phyloP scores from a whole-genome alignment of 768 basidiomycete genomes.

The Mycena galericulata region DNA sequence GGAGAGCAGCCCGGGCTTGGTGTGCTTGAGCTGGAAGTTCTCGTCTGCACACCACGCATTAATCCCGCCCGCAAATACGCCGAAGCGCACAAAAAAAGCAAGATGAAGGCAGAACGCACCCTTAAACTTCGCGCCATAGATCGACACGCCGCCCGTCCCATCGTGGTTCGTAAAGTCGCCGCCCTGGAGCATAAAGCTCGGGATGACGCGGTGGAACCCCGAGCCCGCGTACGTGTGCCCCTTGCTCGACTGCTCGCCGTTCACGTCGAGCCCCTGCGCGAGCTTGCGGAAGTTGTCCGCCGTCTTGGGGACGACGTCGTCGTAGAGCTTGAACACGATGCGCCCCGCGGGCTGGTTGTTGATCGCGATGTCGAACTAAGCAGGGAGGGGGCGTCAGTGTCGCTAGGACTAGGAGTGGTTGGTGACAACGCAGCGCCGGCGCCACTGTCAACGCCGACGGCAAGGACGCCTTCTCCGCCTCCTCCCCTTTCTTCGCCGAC shows the following conservation, averaged over 20 bases:
- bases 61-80: too few species aligned
- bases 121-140: slow-evolving; percentile 76
- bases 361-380: slow-evolving; percentile 82
- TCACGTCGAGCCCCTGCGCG: too few species aligned
- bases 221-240: slow-evolving; percentile 78
- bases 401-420: too few species aligned
- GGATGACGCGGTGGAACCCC: slow-evolving; percentile 87
- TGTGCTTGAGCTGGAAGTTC: slow-evolving; percentile 85
- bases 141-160: slow-evolving; percentile 80
- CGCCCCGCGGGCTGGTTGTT: slow-evolving; percentile 56
- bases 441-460: too few species aligned
- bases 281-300: slow-evolving; percentile 91
- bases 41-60: slow-evolving; percentile 84
- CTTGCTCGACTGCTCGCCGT: too few species aligned
- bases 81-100: too few species aligned
- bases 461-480: too few species aligned
- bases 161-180: slow-evolving; percentile 83
- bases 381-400: neutral
- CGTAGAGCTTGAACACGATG: slow-evolving; percentile 89
- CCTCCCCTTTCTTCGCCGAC: too few species aligned
- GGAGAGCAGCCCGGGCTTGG: slow-evolving; percentile 73
- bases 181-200: slow-evolving; percentile 89
- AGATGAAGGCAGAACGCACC: slow-evolving; percentile 53
- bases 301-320: slow-evolving; percentile 81
- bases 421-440: too few species aligned